These are phyloP conservation scores for Yamadazyma tumulicola DNA, from an alignment of 805 yeast species.

Conservation along the genomic window DNA sequence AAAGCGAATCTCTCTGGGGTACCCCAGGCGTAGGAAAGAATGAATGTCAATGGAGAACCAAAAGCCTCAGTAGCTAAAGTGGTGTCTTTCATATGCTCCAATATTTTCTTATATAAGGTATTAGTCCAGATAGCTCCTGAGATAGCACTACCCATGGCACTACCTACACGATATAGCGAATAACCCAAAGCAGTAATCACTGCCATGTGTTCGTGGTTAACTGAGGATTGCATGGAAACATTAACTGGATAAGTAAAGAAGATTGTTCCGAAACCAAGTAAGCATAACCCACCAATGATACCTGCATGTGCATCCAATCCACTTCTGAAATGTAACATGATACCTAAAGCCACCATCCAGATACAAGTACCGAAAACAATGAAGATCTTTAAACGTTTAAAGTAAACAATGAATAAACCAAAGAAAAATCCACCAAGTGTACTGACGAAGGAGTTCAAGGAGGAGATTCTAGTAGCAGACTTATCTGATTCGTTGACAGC, in stretches of 20 bases:
- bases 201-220: constrained; percentile 62
- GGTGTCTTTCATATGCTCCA: constrained; percentile 26
- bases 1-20: constrained; percentile 58
- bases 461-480: constrained; percentile 65
- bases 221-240: constrained; percentile 55
- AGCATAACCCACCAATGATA: constrained; percentile 58
- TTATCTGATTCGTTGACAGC: constrained; percentile 55
- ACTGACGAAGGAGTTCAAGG: constrained; percentile 61
- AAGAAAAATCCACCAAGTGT: constrained; percentile 54
- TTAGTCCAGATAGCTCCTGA: constrained; percentile 79
- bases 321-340: constrained; percentile 55
- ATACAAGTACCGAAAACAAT: constrained; percentile 53
- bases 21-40: constrained; percentile 52
- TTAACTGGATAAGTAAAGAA: constrained; percentile 64
- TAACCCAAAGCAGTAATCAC: constrained; percentile 54
- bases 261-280: constrained; percentile 71
- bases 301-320: constrained; percentile 42
- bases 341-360: constrained; percentile 62
- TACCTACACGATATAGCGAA: constrained; percentile 57
- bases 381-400: constrained; percentile 54
- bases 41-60: constrained; percentile 27
- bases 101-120: constrained; percentile 45
- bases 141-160: constrained; percentile 57
- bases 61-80: constrained; percentile 22
- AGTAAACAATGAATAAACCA: constrained; percentile 50